phyloP scores from a whole-genome alignment of 805 yeast species.

The Candida qinlingensis region DNA sequence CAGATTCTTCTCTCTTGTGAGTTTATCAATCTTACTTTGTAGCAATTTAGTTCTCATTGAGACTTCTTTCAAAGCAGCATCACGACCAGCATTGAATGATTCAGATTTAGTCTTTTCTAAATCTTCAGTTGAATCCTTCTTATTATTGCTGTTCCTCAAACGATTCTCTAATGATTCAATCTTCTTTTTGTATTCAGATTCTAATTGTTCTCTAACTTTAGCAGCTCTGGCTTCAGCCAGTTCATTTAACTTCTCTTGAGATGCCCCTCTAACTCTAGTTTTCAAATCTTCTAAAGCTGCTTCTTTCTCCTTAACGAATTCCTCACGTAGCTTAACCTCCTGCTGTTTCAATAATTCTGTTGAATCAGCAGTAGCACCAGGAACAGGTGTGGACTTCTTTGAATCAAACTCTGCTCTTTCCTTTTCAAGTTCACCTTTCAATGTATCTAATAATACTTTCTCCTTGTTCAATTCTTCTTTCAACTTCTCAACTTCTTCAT shows the following conservation, averaged over 20 bases:
- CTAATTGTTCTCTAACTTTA: constrained; percentile 24
- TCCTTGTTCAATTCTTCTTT: constrained; percentile 4
- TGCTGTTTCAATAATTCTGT: constrained; percentile 17
- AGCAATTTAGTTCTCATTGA: constrained; percentile 38
- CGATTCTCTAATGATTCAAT: constrained; percentile 24
- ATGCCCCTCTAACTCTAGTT: constrained; percentile 32
- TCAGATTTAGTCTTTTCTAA: constrained; percentile 21
- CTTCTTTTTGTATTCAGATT: constrained; percentile 26
- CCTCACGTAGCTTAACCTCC: constrained; percentile 21
- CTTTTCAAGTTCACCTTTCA: constrained; percentile 19
- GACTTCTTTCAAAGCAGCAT: constrained; percentile 26
- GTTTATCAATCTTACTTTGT: constrained; percentile 33
- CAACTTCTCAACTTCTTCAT: constrained; percentile 7
- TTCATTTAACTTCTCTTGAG: constrained; percentile 29
- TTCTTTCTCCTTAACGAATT: constrained; percentile 24
- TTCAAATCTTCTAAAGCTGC: constrained; percentile 24
- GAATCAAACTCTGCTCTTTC: constrained; percentile 11
- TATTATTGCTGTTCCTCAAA: constrained; percentile 14
- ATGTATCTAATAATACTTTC: not conserved
- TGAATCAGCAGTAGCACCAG: not conserved
- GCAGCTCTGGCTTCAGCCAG: constrained; percentile 25
- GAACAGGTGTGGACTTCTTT: constrained; percentile 9
- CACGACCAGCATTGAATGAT: constrained; percentile 20
- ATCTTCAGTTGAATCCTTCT: constrained; percentile 5
- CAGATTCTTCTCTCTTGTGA: constrained; percentile 34